Conservation (phyloP, 345 rosid species). For the Ceriops decandra region DNA sequence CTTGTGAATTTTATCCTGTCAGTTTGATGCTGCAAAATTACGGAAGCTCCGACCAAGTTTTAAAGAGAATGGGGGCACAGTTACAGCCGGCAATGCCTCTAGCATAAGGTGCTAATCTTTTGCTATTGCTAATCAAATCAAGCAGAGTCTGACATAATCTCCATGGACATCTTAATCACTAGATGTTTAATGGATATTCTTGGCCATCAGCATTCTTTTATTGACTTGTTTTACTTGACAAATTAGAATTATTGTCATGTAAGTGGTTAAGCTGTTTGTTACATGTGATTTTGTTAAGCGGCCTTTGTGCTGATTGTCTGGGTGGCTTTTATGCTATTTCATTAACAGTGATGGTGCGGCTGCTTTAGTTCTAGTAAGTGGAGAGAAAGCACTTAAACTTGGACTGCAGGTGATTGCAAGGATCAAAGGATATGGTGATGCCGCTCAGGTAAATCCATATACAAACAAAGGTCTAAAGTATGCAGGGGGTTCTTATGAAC, state of each 20-base stretch:
- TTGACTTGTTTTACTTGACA: background rate
- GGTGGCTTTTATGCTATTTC: background rate
- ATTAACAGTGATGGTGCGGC: constrained; percentile 93
- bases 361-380: constrained; percentile 85
- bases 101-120: constrained; percentile 66
- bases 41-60: constrained; percentile 95
- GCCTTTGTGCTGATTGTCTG: background rate
- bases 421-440: constrained; percentile 83
- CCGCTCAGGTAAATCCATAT: constrained; percentile 78
- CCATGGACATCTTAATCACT: background rate
- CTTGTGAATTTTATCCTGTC: constrained; percentile 17
- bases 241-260: background rate
- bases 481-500: background rate
- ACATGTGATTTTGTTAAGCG: background rate
- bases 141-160: background rate
- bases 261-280: background rate
- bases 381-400: constrained; percentile 67
- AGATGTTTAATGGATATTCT: background rate
- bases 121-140: background rate
- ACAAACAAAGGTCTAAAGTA: background rate
- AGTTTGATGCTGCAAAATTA: constrained; percentile 91
- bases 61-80: constrained; percentile 84
- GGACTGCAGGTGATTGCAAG: constrained; percentile 83
- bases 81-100: constrained; percentile 98
- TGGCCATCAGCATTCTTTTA: background rate